A percentile compares a stretch with the other conserved stretches of the same genome.
phyloP scores from a whole-genome alignment of 495 filamentous ascomycete species.

The Emericellopsis terricola region DNA sequence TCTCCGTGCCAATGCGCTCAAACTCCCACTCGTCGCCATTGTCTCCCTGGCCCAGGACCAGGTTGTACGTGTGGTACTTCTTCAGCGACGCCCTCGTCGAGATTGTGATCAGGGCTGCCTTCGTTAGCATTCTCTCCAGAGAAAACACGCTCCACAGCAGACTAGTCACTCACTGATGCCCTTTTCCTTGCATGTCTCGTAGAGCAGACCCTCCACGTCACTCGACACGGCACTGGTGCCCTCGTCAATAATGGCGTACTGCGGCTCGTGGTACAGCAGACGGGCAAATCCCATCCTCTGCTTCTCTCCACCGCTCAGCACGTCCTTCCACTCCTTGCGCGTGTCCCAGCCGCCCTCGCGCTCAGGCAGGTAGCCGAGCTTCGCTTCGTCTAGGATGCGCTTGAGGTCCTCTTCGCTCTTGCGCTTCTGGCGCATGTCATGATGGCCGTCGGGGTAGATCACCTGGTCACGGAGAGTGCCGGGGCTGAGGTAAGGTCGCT shows the following conservation, averaged over 20 bases:
- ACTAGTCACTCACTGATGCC: slow-evolving; percentile 55
- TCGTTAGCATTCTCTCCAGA: slow-evolving; percentile 9
- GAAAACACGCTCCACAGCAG: background rate
- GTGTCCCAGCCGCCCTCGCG: slow-evolving; percentile 96
- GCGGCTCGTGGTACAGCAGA: slow-evolving; percentile 83
- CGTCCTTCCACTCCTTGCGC: slow-evolving; percentile 96
- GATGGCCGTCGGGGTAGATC: slow-evolving; percentile 88
- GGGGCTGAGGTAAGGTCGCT: slow-evolving; percentile 80
- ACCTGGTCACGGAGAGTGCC: slow-evolving; percentile 96
- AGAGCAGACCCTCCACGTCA: slow-evolving; percentile 88
- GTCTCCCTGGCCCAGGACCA: slow-evolving; percentile 60
- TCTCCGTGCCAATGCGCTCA: slow-evolving; percentile 78
- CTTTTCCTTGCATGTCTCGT: slow-evolving; percentile 77
- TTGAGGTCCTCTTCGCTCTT: slow-evolving; percentile 58
- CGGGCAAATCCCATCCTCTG: slow-evolving; percentile 84
- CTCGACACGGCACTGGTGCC: slow-evolving; percentile 84
- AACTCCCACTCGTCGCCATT: slow-evolving; percentile 61
- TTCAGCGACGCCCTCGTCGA: slow-evolving; percentile 84
- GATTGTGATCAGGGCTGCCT: slow-evolving; percentile 67
- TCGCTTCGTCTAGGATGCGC: slow-evolving; percentile 60
- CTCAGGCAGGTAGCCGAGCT: slow-evolving; percentile 72
- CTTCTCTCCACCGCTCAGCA: slow-evolving; percentile 94
- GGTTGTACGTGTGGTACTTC: slow-evolving; percentile 82
- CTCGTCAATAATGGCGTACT: slow-evolving; percentile 88
- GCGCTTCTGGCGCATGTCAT: slow-evolving; percentile 76